Percentiles rank a stretch among this genome's conserved stretches.
Evolutionary conservation across 2,329 filamentous ascomycete species (phyloP).

Genomic region (Ceratocystis albifundus): DNA sequence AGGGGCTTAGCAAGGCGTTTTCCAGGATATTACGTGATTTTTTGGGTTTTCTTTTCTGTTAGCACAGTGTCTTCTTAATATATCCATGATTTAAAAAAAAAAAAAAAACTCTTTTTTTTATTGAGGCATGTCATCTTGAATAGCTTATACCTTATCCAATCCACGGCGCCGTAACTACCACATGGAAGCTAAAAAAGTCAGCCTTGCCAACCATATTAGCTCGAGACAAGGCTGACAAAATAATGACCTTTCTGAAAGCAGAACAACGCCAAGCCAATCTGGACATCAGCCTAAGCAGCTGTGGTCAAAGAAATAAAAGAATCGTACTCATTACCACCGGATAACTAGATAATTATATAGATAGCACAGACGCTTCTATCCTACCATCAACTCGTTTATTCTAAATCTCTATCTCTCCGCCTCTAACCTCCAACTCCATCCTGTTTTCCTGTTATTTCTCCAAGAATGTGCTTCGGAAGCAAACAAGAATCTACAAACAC

Average conservation of each 20-base stretch:
- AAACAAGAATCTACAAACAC: constrained; percentile 32
- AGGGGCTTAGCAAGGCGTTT: constrained; percentile 9
- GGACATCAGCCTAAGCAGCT: neutral
- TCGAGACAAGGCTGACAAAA: neutral
- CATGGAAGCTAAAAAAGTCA: neutral
- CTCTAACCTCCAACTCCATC: neutral
- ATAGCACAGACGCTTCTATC: too few relatives aligned
- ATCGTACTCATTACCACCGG: neutral
- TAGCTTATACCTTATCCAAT: too few relatives aligned
- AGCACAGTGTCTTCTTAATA: neutral
- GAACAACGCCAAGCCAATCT: neutral
- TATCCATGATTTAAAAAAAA: neutral
- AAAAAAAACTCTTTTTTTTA: neutral
- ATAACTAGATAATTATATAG: too few relatives aligned
- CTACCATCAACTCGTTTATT: too few relatives aligned
- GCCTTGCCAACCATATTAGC: neutral
- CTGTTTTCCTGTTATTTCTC: neutral
- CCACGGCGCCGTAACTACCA: too few relatives aligned
- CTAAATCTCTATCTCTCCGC: too few relatives aligned
- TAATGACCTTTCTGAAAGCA: neutral
- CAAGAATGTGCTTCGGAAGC: constrained; percentile 40
- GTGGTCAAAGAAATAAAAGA: neutral
- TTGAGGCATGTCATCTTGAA: too few relatives aligned
- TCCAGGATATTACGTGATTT: neutral
- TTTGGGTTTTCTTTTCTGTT: neutral